Evolutionary conservation across 169 alveolate species (phyloP).

Genomic region (Sarcocystis neurona): DNA sequence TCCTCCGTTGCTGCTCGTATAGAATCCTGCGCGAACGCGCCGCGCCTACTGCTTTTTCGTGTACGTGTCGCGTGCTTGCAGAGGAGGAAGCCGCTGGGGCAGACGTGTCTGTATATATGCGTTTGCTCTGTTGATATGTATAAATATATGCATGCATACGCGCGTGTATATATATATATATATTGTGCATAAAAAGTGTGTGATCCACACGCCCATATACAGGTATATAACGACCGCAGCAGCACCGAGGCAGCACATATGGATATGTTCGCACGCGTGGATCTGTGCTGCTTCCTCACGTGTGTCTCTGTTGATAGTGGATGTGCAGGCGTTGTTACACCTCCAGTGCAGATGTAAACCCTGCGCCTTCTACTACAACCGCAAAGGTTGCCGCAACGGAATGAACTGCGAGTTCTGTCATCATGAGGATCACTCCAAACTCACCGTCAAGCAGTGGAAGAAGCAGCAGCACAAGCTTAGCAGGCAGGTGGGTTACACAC

Average conservation of each 20-base stretch:
- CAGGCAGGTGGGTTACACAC: neutral
- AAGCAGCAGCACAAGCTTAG: constrained; percentile 72
- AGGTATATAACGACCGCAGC: no score
- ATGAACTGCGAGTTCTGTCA: constrained; percentile 78
- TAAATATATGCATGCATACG: no score
- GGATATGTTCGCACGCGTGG: neutral
- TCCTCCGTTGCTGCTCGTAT: no score
- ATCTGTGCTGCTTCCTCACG: neutral
- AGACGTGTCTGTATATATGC: no score
- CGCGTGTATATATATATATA: neutral
- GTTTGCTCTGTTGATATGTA: neutral
- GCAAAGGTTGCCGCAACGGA: constrained; percentile 81
- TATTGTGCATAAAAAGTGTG: neutral
- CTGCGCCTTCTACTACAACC: constrained; percentile 81
- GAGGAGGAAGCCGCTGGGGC: no score
- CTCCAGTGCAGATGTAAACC: constrained; percentile 79
- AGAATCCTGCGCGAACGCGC: no score
- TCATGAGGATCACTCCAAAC: constrained; percentile 77
- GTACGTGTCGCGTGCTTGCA: no score
- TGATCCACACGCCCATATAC: neutral
- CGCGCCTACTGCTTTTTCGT: no score
- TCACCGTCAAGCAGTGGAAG: constrained; percentile 79
- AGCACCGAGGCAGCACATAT: neutral
- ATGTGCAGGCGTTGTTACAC: constrained; percentile 62
- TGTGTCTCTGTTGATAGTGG: constrained; percentile 6